phyloP scores from a whole-genome alignment of 179 eudicot genomes.

The Heliamphora pulchella region DNA sequence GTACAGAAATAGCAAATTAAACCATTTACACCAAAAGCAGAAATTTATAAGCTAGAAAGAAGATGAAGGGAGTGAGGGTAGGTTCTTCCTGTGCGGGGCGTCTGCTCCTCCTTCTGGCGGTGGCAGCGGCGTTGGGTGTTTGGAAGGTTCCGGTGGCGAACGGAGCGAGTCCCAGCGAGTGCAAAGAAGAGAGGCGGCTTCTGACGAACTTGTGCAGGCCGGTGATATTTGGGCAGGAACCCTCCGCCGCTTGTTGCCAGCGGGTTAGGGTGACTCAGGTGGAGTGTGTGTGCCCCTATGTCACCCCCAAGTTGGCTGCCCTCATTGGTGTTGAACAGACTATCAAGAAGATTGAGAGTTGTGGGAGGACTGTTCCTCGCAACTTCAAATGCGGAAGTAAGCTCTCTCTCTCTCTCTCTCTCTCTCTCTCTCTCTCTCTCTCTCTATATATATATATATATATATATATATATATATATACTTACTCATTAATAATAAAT shows the following conservation, averaged over 20 bases:
- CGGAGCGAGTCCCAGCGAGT: neutral
- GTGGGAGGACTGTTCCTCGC: constrained; percentile 4
- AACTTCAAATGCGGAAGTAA: constrained; percentile 7
- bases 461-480: no score
- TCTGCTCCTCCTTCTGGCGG: no score
- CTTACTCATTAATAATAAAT: neutral
- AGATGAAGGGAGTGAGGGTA: no score
- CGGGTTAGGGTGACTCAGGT: neutral
- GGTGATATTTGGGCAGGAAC: neutral
- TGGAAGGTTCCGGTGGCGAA: no score
- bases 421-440: neutral
- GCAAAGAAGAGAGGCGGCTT: neutral
- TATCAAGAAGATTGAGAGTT: neutral
- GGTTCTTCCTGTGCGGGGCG: no score
- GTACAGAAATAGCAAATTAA: no score
- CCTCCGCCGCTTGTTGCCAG: neutral
- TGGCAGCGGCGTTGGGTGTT: no score
- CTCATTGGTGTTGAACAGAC: neutral
- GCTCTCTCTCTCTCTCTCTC: neutral
- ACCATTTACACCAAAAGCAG: no score
- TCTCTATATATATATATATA: neutral
- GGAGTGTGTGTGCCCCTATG: neutral
- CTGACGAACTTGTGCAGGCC: neutral
- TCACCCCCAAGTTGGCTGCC: constrained; percentile 1
- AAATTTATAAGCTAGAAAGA: no score